These are phyloP conservation scores for Calonectria ilicicola DNA, from an alignment of 2,329 filamentous ascomycete species.

Conservation along the genomic window DNA sequence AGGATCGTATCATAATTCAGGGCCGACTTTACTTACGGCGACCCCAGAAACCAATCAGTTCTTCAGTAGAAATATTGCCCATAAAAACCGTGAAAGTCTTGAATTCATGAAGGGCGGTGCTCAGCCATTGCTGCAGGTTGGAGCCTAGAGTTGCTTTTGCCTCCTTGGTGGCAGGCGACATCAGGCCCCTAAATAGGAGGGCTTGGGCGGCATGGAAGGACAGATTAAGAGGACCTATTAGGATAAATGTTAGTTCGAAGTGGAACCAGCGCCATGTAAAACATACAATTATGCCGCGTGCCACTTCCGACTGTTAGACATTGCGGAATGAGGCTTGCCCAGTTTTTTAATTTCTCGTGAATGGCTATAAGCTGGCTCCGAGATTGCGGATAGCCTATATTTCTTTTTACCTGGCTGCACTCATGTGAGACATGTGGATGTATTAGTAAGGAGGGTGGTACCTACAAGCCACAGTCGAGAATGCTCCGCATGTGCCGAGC, in stretches of 20 bases:
- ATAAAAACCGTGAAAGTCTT: conserved; percentile 54
- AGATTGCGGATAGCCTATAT: conserved; percentile 38
- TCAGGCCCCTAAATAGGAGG: conserved; percentile 57
- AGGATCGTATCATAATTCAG: background rate
- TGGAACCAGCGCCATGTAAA: background rate
- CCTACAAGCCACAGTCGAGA: conserved; percentile 51
- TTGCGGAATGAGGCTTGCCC: conserved; percentile 51
- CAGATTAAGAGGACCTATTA: conserved; percentile 53
- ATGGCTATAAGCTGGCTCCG: conserved; percentile 40
- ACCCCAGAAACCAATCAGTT: conserved; percentile 58
- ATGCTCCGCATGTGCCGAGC: conserved; percentile 47
- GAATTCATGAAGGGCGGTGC: conserved; percentile 50
- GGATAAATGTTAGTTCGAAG: conserved; percentile 3
- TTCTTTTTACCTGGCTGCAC: conserved; percentile 33
- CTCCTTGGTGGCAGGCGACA: conserved; percentile 57
- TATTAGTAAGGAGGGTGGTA: background rate
- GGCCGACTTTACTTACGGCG: conserved; percentile 50
- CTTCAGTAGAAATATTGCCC: conserved; percentile 47
- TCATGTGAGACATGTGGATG: conserved; percentile 13
- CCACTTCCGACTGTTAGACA: conserved; percentile 40
- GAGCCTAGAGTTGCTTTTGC: conserved; percentile 52
- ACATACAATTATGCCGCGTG: conserved; percentile 35
- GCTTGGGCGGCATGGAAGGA: conserved; percentile 56
- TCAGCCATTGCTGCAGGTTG: conserved; percentile 50
- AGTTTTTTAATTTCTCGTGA: conserved; percentile 48